Percentiles rank a stretch among this genome's conserved stretches.
Evolutionary conservation across 2,329 filamentous ascomycete genomes (phyloP).

Genomic region (Colletotrichum costaricense): DNA sequence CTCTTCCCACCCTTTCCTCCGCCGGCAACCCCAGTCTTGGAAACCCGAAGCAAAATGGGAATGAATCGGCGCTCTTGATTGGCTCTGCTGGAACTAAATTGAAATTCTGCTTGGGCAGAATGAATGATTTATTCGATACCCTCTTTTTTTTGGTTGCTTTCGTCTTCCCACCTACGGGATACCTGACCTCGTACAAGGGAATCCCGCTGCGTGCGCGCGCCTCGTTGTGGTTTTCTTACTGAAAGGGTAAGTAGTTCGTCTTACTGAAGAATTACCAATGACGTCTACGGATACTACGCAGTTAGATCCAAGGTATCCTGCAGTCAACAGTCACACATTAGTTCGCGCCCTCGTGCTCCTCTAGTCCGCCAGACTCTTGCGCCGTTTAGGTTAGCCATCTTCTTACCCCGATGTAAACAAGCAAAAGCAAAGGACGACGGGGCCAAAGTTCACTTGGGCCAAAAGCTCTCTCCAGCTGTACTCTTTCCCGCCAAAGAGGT

Average conservation of each 20-base stretch:
- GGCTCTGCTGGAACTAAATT: neutral
- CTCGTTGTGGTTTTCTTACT: neutral
- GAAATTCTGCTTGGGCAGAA: constrained; percentile 32
- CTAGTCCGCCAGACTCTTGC: neutral
- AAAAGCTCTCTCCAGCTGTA: too few relatives aligned
- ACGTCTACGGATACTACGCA: neutral
- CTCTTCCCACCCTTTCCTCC: neutral
- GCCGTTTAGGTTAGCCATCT: too few relatives aligned
- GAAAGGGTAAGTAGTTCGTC: neutral
- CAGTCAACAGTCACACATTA: neutral
- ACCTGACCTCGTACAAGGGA: neutral
- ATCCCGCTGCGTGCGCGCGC: neutral
- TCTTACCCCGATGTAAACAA: too few relatives aligned
- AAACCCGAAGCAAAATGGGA: neutral
- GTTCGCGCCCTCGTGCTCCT: neutral
- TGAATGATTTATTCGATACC: neutral
- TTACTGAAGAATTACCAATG: neutral
- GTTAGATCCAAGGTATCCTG: neutral
- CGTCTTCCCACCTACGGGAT: neutral
- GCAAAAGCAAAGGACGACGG: too few relatives aligned
- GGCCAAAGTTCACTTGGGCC: too few relatives aligned
- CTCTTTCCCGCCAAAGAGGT: neutral
- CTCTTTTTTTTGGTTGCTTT: neutral
- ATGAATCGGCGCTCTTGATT: neutral
- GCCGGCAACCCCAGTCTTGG: neutral